A percentile compares a stretch with the other conserved stretches of the same genome.
Evolutionary conservation across 2,329 filamentous ascomycete species (phyloP).

Genomic region (Aspergillus vadensis): DNA sequence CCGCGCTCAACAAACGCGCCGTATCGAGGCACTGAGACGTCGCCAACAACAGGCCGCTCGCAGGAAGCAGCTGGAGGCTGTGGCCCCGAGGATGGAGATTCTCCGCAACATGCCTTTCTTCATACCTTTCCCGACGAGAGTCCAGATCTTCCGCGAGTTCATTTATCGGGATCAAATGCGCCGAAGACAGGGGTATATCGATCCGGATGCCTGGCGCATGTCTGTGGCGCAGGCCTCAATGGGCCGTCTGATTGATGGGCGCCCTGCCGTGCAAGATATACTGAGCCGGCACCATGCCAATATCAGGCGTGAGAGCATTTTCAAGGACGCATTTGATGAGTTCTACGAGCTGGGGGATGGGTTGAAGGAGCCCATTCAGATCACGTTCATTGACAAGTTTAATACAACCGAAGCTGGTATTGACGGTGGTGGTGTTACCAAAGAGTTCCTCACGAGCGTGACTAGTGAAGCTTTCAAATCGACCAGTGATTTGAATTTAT

Average conservation of each 20-base stretch:
- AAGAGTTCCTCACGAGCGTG: constrained; percentile 90
- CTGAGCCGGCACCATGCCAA: constrained; percentile 69
- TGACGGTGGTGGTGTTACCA: constrained; percentile 94
- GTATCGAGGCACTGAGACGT: constrained; percentile 63
- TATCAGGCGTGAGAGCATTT: constrained; percentile 76
- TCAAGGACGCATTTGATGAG: constrained; percentile 80
- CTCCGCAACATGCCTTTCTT: constrained; percentile 96
- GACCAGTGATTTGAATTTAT: constrained; percentile 62
- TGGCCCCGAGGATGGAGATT: constrained; percentile 85
- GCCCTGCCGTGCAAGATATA: constrained; percentile 41
- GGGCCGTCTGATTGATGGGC: constrained; percentile 44
- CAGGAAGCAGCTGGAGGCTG: constrained; percentile 71
- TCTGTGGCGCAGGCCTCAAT: constrained; percentile 53
- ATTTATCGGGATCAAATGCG: constrained; percentile 79
- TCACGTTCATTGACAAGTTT: constrained; percentile 93
- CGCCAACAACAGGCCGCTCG: constrained; percentile 68
- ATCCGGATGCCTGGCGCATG: constrained; percentile 75
- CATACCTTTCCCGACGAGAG: constrained; percentile 87
- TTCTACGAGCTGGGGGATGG: constrained; percentile 81
- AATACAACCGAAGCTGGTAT: constrained; percentile 87
- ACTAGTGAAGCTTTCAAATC: constrained; percentile 80
- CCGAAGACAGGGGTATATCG: constrained; percentile 66
- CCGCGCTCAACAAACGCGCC: constrained; percentile 63
- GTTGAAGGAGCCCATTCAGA: constrained; percentile 92
- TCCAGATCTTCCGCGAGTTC: constrained; percentile 91